A percentile compares a stretch with the other conserved stretches of the same genome.
Conservation (phyloP, 208 protist species). For the Leishmania amazonensis region DNA sequence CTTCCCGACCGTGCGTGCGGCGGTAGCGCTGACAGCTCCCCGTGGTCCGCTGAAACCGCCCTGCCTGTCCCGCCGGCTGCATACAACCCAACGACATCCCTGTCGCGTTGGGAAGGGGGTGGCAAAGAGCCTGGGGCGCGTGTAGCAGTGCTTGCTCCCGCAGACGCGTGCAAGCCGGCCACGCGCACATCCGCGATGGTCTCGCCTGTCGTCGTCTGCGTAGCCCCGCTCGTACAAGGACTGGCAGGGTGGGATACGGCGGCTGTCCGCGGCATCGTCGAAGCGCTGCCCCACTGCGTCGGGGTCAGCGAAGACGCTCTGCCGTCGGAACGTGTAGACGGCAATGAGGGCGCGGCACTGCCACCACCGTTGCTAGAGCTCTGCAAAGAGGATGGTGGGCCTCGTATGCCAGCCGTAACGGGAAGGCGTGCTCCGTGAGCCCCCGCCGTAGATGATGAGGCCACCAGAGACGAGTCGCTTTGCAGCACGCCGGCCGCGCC, state of each 20-base stretch:
- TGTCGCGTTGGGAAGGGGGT: background rate
- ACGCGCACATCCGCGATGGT: background rate
- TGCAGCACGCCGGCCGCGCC: background rate
- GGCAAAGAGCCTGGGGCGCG: background rate
- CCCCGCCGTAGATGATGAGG: background rate
- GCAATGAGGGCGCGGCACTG: background rate
- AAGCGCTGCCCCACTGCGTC: background rate
- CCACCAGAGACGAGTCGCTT: background rate
- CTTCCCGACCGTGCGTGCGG: background rate
- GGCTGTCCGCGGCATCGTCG: background rate
- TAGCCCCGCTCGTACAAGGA: background rate
- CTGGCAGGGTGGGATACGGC: background rate
- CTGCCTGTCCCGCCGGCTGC: background rate
- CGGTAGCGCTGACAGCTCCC: background rate
- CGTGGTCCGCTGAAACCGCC: background rate
- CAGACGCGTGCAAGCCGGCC: background rate
- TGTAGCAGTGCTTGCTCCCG: background rate
- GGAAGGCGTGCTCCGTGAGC: background rate
- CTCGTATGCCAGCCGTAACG: slow-evolving; percentile 4
- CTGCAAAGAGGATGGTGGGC: background rate
- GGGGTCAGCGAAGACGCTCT: background rate
- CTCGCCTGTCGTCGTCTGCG: background rate
- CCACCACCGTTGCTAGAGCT: background rate
- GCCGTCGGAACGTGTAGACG: background rate
- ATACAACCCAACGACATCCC: background rate